Conservation (phyloP, 768 basidiomycete genomes). For the Russula griseocarnosa region DNA sequence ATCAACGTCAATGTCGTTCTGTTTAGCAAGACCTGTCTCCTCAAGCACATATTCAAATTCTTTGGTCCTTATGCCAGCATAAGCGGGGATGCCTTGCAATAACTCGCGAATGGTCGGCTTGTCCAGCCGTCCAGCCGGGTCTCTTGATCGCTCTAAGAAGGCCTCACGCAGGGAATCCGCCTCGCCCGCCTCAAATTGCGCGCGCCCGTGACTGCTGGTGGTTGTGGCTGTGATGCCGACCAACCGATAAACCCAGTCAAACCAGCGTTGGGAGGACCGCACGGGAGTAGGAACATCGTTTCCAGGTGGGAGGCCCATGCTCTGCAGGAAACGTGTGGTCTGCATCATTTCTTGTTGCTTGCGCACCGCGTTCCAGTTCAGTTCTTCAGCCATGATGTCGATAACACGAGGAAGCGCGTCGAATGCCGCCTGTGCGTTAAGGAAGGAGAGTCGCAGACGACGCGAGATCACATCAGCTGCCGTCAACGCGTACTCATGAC, state of each 20-base stretch:
- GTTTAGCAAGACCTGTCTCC: conserved; percentile 63
- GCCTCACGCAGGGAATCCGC: conserved; percentile 41
- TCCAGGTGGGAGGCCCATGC: conserved; percentile 73
- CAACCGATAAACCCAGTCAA: conserved; percentile 13
- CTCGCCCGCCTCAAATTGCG: conserved; percentile 53
- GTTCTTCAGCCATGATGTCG: conserved; percentile 85
- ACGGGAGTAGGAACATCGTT: conserved; percentile 1
- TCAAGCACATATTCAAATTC: conserved; percentile 73
- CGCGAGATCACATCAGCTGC: conserved; percentile 91
- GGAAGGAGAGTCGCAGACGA: conserved; percentile 89
- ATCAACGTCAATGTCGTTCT: conserved; percentile 64
- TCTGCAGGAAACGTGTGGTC: conserved; percentile 64
- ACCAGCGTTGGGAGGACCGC: conserved; percentile 16
- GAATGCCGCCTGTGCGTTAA: conserved; percentile 83
- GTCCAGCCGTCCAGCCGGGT: conserved; percentile 37
- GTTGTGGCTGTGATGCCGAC: neutral
- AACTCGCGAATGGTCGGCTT: conserved; percentile 37
- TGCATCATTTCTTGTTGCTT: conserved; percentile 54
- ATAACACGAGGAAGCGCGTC: conserved; percentile 82
- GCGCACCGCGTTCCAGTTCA: conserved; percentile 65
- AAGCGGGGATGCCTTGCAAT: conserved; percentile 40
- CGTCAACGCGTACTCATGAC: conserved; percentile 89
- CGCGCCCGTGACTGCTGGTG: conserved; percentile 40
- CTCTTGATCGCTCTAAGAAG: conserved; percentile 36
- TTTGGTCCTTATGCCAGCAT: conserved; percentile 55